These are phyloP conservation scores for Neurospora sublineolata DNA, from an alignment of 495 filamentous ascomycete species.

Conservation along the genomic window DNA sequence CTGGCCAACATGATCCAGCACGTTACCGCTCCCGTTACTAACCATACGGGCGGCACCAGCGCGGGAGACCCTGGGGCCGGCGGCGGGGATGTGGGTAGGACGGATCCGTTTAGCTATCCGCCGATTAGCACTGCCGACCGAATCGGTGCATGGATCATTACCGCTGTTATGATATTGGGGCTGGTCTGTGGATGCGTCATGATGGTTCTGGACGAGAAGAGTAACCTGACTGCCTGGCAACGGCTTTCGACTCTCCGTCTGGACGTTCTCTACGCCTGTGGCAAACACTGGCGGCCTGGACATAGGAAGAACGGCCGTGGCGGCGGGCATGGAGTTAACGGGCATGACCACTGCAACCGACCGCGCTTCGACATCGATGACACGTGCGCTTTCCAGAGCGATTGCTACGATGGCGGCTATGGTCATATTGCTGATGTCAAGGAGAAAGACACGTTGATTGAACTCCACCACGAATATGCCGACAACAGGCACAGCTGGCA, in stretches of 20 bases:
- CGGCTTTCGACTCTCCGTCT: neutral
- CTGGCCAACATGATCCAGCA: constrained; percentile 45
- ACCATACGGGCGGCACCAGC: constrained; percentile 63
- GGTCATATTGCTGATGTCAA: neutral
- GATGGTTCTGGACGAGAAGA: constrained; percentile 25
- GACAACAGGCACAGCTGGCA: neutral
- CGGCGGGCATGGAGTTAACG: neutral
- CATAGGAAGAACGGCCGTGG: neutral
- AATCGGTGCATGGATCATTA: constrained; percentile 51
- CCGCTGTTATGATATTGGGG: constrained; percentile 29
- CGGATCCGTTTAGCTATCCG: constrained; percentile 11
- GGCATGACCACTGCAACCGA: neutral
- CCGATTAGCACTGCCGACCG: constrained; percentile 41
- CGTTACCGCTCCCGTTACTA: constrained; percentile 44
- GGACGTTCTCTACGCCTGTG: neutral
- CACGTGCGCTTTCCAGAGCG: neutral
- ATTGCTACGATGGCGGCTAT: neutral
- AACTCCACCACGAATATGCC: neutral
- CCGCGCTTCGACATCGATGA: neutral
- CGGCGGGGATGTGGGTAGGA: constrained; percentile 25
- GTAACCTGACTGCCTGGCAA: neutral
- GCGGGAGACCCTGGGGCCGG: constrained; percentile 61
- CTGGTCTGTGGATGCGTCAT: constrained; percentile 23
- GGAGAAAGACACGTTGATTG: neutral
- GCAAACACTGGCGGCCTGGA: neutral